A percentile compares a stretch with the other conserved stretches of the same genome.
phyloP scores from a whole-genome alignment of 1,139 yeast species.

The Taphrina deformans region DNA sequence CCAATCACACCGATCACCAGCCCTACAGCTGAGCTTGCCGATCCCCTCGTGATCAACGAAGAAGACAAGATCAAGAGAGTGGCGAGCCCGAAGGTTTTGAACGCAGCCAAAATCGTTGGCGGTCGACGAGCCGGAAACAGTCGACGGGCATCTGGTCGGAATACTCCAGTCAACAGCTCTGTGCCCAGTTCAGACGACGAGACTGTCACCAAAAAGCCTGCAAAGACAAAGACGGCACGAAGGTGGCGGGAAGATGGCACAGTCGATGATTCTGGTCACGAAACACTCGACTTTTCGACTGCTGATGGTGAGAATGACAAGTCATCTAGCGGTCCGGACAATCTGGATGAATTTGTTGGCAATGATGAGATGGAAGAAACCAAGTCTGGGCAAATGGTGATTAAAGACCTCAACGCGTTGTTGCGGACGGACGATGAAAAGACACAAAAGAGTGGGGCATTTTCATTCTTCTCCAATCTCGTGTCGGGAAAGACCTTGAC shows the following conservation, averaged over 20 bases:
- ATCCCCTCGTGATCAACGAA: background rate
- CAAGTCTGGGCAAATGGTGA: slow-evolving; percentile 54
- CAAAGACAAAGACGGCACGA: slow-evolving; percentile 46
- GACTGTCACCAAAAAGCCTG: background rate
- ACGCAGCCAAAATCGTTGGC: slow-evolving; percentile 20
- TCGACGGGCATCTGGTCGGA: slow-evolving; percentile 17
- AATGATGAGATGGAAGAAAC: slow-evolving; percentile 52
- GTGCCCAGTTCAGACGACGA: slow-evolving; percentile 22
- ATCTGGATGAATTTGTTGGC: slow-evolving; percentile 39
- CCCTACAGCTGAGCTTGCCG: background rate
- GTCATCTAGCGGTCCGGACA: slow-evolving; percentile 42
- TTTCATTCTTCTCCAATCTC: slow-evolving; percentile 58
- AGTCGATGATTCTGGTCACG: slow-evolving; percentile 45
- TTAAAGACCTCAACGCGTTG: slow-evolving; percentile 51
- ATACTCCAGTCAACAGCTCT: slow-evolving; percentile 10
- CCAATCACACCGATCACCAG: slow-evolving; percentile 1
- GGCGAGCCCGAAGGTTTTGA: slow-evolving; percentile 3
- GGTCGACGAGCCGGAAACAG: slow-evolving; percentile 22
- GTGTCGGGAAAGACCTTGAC: slow-evolving; percentile 58
- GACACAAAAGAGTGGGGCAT: slow-evolving; percentile 43
- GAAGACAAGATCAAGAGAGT: background rate
- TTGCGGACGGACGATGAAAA: slow-evolving; percentile 21
- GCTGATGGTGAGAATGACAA: slow-evolving; percentile 47
- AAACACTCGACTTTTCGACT: slow-evolving; percentile 39
- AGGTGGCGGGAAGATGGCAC: slow-evolving; percentile 56